phyloP scores from a whole-genome alignment of 371 early-diverging fungal species.

The Globomyces sp. region DNA sequence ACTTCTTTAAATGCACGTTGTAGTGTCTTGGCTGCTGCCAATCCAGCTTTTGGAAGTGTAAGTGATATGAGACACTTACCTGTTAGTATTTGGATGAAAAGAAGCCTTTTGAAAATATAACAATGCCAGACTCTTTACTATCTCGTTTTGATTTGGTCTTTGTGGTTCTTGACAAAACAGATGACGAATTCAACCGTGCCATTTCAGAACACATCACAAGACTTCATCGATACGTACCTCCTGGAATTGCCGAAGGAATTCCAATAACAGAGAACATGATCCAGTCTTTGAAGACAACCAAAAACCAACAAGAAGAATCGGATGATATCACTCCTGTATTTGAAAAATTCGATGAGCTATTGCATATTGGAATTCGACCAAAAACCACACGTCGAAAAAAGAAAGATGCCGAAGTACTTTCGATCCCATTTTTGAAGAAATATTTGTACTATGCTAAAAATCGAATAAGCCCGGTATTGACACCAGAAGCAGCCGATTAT shows the following conservation, averaged over 20 bases:
- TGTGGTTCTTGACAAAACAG: slow-evolving; percentile 89
- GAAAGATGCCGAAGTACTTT: slow-evolving; percentile 37
- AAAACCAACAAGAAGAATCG: slow-evolving; percentile 18
- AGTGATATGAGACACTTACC: slow-evolving; percentile 13
- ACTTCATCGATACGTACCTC: slow-evolving; percentile 88
- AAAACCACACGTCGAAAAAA: slow-evolving; percentile 27
- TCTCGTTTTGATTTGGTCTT: slow-evolving; percentile 98
- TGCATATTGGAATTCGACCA: slow-evolving; percentile 63
- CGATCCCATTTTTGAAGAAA: slow-evolving; percentile 57
- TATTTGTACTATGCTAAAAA: slow-evolving; percentile 92
- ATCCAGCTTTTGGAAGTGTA: slow-evolving; percentile 65
- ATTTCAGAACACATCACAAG: slow-evolving; percentile 90
- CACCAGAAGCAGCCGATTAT: slow-evolving; percentile 65
- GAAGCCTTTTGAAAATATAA: slow-evolving; percentile 79
- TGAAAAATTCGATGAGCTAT: slow-evolving; percentile 76
- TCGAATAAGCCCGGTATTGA: slow-evolving; percentile 78
- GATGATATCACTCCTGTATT: slow-evolving; percentile 59
- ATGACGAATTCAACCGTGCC: slow-evolving; percentile 78
- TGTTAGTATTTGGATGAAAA: slow-evolving; percentile 36
- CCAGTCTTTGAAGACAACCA: slow-evolving; percentile 41
- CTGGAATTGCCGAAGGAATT: slow-evolving; percentile 82
- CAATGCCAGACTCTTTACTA: slow-evolving; percentile 92
- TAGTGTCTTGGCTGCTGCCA: slow-evolving; percentile 99
- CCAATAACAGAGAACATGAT: slow-evolving; percentile 65
- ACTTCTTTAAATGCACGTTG: slow-evolving; percentile 98